Base-by-base conservation (phyloP, 495 filamentous ascomycete species). In the Aspergillus kassunensis region DNA sequence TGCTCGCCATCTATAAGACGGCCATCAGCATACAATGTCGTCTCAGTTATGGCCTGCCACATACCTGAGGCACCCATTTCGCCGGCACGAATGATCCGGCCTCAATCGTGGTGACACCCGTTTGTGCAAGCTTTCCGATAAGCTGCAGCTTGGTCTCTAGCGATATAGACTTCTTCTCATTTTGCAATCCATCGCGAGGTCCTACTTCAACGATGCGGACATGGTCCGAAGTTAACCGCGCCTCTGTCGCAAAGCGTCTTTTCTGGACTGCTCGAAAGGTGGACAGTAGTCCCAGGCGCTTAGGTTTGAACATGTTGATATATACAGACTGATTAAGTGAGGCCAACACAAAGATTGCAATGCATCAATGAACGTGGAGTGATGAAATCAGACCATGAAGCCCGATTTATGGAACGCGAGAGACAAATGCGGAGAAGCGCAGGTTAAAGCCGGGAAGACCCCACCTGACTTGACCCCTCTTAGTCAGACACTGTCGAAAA, bases 1-100 rank as follows among this genome's bases (percentile, higher is more conserved):
- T 95, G 56, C 91, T 90, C 25, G 87, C 89, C 93, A 98, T 98
- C 89, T 97, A 64, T 27, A 9, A 41, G 24, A 19, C 27, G 24
- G 47, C 33, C 43, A 40, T 30, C 44, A 44, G 46, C 36, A 57
- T 20, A 15, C 20, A 13, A 27, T 15, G 33, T 21, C 21, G 9
- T 27, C 16, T 41, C 34, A 31, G 41, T 18, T 42, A 42, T 11
- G 48, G 31, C n/a, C 41, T 33, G 40, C 11, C 36, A 34, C 70
- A 54, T 66, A 93, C 90, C 80, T 96, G 95, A 23, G 93, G 93
- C 18, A 97, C 91, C 93, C 93, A 97, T 87, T 96, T 97, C 7
- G 91, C 91, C 44, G 87, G 80, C 7, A 97, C 92, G 66, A 98
- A 98, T 3, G 90, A 91, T 2, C 93, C 93, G 19, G 93, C 93